Conservation (phyloP, 2,329 filamentous ascomycete genomes). For the Epichloe gansuensis region DNA sequence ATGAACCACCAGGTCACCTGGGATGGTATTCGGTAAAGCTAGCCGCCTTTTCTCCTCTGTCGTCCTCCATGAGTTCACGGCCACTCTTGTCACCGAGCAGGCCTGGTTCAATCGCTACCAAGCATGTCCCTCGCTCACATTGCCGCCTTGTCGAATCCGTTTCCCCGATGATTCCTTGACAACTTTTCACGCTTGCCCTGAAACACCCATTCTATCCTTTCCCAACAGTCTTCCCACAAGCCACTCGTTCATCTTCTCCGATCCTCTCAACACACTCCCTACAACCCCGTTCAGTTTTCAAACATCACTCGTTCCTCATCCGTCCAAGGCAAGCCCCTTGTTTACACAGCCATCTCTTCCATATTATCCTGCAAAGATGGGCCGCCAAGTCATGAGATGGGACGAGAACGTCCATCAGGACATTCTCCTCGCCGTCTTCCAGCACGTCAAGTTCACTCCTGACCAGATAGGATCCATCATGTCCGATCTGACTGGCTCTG, state of each 20-base stretch:
- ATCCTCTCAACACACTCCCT: not conserved
- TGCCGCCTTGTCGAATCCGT: too few species aligned
- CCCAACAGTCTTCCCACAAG: too few species aligned
- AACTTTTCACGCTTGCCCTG: not conserved
- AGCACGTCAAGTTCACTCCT: slow-evolving; percentile 20
- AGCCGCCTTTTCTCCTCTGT: not conserved
- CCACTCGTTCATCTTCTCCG: not conserved
- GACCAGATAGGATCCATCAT: slow-evolving; percentile 25
- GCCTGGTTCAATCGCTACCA: not conserved
- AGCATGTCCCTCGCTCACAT: too few species aligned
- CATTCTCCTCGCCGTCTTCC: slow-evolving; percentile 30
- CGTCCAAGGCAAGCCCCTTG: too few species aligned
- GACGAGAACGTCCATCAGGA: slow-evolving; percentile 29
- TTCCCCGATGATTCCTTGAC: not conserved
- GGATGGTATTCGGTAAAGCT: slow-evolving; percentile 31
- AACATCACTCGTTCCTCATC: too few species aligned
- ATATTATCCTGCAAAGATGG: slow-evolving; percentile 1
- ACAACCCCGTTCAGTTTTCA: too few species aligned
- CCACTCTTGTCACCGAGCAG: too few species aligned
- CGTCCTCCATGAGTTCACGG: too few species aligned
- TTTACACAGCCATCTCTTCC: not conserved
- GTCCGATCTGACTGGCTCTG: slow-evolving; percentile 22
- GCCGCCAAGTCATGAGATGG: slow-evolving; percentile 27
- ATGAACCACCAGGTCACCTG: slow-evolving; percentile 26
- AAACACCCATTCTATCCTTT: not conserved